phyloP scores from a whole-genome alignment of 1,284 basidiomycete genomes.

The Ustilago crameri region DNA sequence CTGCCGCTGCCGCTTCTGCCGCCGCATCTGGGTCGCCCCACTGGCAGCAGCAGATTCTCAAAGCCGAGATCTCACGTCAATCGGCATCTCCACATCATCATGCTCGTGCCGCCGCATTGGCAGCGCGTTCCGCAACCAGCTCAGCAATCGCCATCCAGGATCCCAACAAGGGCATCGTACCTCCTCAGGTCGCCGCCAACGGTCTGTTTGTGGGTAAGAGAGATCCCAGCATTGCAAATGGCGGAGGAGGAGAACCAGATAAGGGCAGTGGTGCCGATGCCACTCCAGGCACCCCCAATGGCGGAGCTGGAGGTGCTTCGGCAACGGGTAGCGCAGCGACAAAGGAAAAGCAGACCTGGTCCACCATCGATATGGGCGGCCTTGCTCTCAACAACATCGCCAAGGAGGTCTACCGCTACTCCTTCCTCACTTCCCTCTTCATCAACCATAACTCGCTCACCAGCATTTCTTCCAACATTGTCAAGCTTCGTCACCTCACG shows the following conservation, averaged over 20 bases:
- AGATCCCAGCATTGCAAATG: conserved; percentile 37
- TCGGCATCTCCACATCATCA: conserved; percentile 73
- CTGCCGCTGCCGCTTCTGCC: conserved; percentile 34
- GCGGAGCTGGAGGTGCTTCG: conserved; percentile 4
- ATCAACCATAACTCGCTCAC: conserved; percentile 95
- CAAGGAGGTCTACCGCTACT: conserved; percentile 82
- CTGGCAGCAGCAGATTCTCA: conserved; percentile 66
- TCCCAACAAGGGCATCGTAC: conserved; percentile 69
- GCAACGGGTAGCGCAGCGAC: conserved; percentile 7
- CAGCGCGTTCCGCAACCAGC: conserved; percentile 71
- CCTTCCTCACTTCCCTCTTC: conserved; percentile 94
- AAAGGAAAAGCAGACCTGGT: conserved; percentile 74
- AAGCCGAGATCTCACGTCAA: conserved; percentile 70
- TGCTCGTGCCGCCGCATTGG: conserved; percentile 73
- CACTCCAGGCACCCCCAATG: conserved; percentile 25
- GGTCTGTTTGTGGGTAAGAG: conserved; percentile 68
- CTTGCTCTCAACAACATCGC: conserved; percentile 91
- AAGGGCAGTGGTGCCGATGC: conserved; percentile 27
- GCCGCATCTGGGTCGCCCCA: conserved; percentile 52
- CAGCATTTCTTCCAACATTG: conserved; percentile 83
- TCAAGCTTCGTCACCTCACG: conserved; percentile 85
- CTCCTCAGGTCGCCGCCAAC: conserved; percentile 67
- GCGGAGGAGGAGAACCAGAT: conserved; percentile 38
- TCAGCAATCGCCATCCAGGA: conserved; percentile 70
- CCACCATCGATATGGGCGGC: conserved; percentile 94